A percentile compares a stretch with the other conserved stretches of the same genome.
phyloP scores from a whole-genome alignment of 225 moss, liverwort and hornwort genomes.

The Sphagnum tenellum region DNA sequence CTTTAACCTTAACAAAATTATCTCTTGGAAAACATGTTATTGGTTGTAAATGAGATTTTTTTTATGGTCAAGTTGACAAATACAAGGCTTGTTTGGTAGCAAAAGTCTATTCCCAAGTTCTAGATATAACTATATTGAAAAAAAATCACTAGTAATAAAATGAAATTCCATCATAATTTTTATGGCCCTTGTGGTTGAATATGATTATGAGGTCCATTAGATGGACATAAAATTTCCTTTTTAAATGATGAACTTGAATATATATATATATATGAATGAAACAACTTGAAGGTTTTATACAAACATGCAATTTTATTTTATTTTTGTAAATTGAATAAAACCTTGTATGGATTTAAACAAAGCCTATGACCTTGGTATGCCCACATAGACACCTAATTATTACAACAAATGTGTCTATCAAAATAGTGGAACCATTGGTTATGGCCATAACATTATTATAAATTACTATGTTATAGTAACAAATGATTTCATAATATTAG shows the following conservation, averaged over 20 bases:
- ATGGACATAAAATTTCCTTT: not conserved
- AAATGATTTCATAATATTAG: too few species aligned
- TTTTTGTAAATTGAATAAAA: too few species aligned
- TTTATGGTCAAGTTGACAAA: not conserved
- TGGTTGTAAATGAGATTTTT: not conserved
- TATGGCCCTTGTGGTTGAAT: too few species aligned
- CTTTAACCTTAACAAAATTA: not conserved
- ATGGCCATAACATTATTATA: too few species aligned
- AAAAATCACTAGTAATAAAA: not conserved
- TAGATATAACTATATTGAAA: conserved; percentile 1
- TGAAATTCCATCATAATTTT: not conserved
- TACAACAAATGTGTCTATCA: too few species aligned
- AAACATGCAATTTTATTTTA: too few species aligned
- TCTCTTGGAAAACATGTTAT: not conserved
- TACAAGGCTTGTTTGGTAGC: conserved; percentile 1
- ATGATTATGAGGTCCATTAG: too few species aligned
- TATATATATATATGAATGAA: not conserved
- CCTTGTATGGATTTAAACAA: too few species aligned
- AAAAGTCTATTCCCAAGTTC: not conserved
- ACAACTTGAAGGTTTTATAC: not conserved
- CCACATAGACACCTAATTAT: too few species aligned
- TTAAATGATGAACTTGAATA: not conserved
- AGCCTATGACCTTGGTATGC: too few species aligned
- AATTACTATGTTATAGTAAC: too few species aligned
- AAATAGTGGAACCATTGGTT: too few species aligned